Evolutionary conservation across 1,139 yeast genomes (phyloP).

Genomic region (Geotrichum candidum): DNA sequence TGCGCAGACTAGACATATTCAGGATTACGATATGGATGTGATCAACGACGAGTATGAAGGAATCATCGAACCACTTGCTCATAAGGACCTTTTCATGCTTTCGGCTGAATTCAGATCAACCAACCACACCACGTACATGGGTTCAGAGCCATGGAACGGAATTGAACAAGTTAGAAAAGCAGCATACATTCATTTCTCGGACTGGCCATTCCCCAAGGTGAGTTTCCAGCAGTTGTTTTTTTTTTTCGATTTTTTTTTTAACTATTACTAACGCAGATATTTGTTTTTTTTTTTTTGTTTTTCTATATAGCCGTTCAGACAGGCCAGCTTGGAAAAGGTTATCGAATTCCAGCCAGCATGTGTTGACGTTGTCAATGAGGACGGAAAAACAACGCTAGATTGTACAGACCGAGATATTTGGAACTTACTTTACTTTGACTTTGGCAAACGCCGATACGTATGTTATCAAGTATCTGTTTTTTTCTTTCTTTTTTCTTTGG

Average conservation of each 20-base stretch:
- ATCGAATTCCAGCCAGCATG: slow-evolving; percentile 13
- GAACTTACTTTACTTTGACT: slow-evolving; percentile 27
- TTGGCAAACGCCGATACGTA: slow-evolving; percentile 12
- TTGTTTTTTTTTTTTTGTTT: neutral
- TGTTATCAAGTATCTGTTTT: neutral
- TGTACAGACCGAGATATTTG: slow-evolving; percentile 27
- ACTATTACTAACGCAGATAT: neutral
- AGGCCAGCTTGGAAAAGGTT: slow-evolving; percentile 11
- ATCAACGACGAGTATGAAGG: slow-evolving; percentile 39
- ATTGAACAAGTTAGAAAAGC: neutral
- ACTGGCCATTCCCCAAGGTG: slow-evolving; percentile 22
- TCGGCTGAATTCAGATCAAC: slow-evolving; percentile 43
- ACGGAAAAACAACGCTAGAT: slow-evolving; percentile 16
- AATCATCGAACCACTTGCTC: slow-evolving; percentile 40
- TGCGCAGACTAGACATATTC: slow-evolving; percentile 7
- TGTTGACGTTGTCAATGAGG: neutral
- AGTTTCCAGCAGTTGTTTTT: neutral
- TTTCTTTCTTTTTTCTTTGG: neutral
- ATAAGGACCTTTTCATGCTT: slow-evolving; percentile 43
- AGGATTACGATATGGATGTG: slow-evolving; percentile 46
- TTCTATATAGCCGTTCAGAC: slow-evolving; percentile 13
- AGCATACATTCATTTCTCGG: slow-evolving; percentile 19
- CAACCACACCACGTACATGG: slow-evolving; percentile 18
- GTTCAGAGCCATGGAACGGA: slow-evolving; percentile 5
- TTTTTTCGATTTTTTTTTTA: neutral